phyloP scores from a whole-genome alignment of 805 yeast genomes.

The Debaryomyces prosopidis region DNA sequence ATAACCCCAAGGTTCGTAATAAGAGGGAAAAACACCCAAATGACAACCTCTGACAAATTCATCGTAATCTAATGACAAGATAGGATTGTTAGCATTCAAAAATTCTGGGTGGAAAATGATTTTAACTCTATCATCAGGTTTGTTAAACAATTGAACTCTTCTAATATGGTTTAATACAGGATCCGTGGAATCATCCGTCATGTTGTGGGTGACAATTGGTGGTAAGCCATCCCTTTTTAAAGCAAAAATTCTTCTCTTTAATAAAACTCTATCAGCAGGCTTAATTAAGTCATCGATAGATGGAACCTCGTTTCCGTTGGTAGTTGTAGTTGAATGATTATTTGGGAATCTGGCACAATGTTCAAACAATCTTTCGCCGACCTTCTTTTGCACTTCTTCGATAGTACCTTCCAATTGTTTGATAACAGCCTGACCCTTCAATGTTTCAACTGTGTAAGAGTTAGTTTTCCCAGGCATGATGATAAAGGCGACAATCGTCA shows the following conservation, averaged over 20 bases:
- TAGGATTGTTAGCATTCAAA: slow-evolving; percentile 91
- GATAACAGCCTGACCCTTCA: slow-evolving; percentile 94
- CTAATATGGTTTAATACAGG: slow-evolving; percentile 91
- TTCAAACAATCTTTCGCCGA: slow-evolving; percentile 86
- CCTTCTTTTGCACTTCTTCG: slow-evolving; percentile 79
- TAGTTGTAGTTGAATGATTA: slow-evolving; percentile 40
- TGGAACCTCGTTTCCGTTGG: slow-evolving; percentile 64
- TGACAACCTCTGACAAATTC: slow-evolving; percentile 98
- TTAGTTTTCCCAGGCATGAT: slow-evolving; percentile 97
- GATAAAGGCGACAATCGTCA: slow-evolving; percentile 94
- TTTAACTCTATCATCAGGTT: slow-evolving; percentile 87
- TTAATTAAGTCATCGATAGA: slow-evolving; percentile 80
- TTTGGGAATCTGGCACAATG: slow-evolving; percentile 73
- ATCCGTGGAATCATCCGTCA: slow-evolving; percentile 88
- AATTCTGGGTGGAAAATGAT: slow-evolving; percentile 98
- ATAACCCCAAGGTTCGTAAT: slow-evolving; percentile 99
- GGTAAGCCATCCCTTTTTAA: slow-evolving; percentile 87
- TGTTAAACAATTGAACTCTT: slow-evolving; percentile 86
- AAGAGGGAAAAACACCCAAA: slow-evolving; percentile 96
- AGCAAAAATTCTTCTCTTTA: slow-evolving; percentile 91
- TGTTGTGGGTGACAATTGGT: slow-evolving; percentile 95
- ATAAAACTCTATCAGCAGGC: slow-evolving; percentile 82
- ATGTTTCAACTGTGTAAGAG: slow-evolving; percentile 93
- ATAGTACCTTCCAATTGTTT: slow-evolving; percentile 88
- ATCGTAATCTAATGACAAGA: slow-evolving; percentile 89